Evolutionary conservation across 2,329 filamentous ascomycete genomes (phyloP), one percentile per base, ranked within the genome.

Genomic region (Endocalyx cinctus): DNA sequence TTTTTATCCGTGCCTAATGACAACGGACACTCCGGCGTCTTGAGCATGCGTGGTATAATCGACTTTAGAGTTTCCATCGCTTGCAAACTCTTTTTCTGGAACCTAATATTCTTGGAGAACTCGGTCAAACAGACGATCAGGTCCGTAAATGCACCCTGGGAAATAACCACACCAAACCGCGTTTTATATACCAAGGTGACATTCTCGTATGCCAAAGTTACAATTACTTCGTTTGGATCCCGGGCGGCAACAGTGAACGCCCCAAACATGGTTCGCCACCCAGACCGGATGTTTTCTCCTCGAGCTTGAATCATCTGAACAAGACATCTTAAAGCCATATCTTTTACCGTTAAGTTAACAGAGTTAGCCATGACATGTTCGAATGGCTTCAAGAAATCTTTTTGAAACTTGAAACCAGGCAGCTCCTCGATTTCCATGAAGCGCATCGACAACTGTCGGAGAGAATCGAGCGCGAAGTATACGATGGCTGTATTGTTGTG

Each of bases 251-350:
- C 88, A 2, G 90, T 96, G 55, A 98, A 98, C 18, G 96, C 90
- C 4, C 90, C 92, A 61, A 99, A 97, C 90, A 99, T 98, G 14
- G 94, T 97, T 56, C 92, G 84, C 92, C 92, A 99, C 5, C 92
- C 92, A 25, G 89, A 96, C 33, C 90, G 82, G 53, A 99, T 98
- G 49, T 97, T 97, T 60, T 96, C 85, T 5, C 94, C 94, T 37
- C 87, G 77, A 19, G 90, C 89, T 64, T 98, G 92, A 29, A 98
- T 95, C 94, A 99, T 98, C 62, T 99, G 94, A 36, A 96, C 94
- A 41, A 99, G 69, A 56, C 94, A 99, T 27, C 90, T 80, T 16
- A 99, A 68, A 28, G 95, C 87, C 84, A 98, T 90, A 50, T 99
- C 92, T 62, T 98, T 98, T 50, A 99, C 92, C 1, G 86, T 81